Percentiles rank a stretch among this genome's conserved stretches.
phyloP scores from a whole-genome alignment of 768 basidiomycete genomes.

The Goffeauzyma gilvescens region DNA sequence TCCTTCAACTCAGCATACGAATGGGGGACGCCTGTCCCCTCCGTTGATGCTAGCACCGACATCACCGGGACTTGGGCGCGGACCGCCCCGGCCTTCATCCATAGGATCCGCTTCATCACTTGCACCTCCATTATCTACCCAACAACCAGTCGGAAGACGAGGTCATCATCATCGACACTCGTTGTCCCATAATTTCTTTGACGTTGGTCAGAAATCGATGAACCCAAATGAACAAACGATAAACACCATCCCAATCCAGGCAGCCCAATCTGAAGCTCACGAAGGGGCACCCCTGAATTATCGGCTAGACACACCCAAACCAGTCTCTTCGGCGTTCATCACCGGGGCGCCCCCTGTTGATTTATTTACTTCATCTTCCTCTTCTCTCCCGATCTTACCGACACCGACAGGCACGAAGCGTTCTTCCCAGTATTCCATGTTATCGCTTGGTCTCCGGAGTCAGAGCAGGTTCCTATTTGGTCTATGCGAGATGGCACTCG shows the following conservation, averaged over 20 bases:
- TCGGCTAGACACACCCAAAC: constrained; percentile 19
- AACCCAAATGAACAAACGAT: not conserved
- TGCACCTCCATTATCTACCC: not conserved
- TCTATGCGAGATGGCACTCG: constrained; percentile 32
- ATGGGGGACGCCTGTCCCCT: constrained; percentile 27
- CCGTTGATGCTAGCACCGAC: constrained; percentile 18
- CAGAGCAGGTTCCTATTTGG: constrained; percentile 21
- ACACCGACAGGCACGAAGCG: constrained; percentile 1
- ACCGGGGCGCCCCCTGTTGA: not conserved
- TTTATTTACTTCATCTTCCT: constrained; percentile 6
- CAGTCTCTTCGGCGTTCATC: constrained; percentile 18
- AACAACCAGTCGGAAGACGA: not conserved
- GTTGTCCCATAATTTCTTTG: constrained; percentile 76
- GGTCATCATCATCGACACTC: constrained; percentile 67
- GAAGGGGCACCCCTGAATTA: constrained; percentile 5
- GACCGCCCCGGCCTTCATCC: constrained; percentile 9
- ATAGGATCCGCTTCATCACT: not conserved
- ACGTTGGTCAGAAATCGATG: constrained; percentile 22
- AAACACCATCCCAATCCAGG: not conserved
- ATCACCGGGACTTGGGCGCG: not conserved
- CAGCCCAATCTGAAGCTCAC: constrained; percentile 5
- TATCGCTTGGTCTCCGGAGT: constrained; percentile 13
- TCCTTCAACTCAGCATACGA: constrained; percentile 4
- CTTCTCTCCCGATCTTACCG: constrained; percentile 12
- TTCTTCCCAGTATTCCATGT: constrained; percentile 9